These are phyloP conservation scores for Sarcomyxa edulis DNA, from an alignment of 768 basidiomycete genomes.

Conservation along the genomic window DNA sequence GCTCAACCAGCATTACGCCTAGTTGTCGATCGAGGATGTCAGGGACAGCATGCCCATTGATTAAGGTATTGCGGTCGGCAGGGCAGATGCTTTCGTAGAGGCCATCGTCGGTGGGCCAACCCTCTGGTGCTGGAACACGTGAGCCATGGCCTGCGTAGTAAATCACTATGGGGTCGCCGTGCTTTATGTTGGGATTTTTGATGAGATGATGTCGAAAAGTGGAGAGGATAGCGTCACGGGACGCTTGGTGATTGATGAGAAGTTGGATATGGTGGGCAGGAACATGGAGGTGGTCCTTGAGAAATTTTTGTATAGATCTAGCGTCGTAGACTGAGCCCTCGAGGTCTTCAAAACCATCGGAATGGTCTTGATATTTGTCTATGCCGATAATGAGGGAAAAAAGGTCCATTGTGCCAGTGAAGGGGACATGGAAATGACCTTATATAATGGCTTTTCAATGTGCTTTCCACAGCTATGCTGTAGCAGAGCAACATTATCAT, in stretches of 20 bases:
- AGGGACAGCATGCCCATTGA: neutral
- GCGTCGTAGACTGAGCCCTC: constrained; percentile 5
- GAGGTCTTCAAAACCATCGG: neutral
- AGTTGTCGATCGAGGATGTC: constrained; percentile 1
- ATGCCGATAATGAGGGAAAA: too few species aligned
- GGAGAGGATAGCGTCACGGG: constrained; percentile 4
- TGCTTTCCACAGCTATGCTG: too few species aligned
- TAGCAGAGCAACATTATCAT: too few species aligned
- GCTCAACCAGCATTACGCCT: neutral
- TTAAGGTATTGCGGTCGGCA: neutral
- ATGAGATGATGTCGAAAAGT: constrained; percentile 2
- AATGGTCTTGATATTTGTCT: too few species aligned
- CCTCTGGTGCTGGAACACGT: neutral
- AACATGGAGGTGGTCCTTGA: neutral
- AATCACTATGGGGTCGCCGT: constrained; percentile 1
- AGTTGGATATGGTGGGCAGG: constrained; percentile 4
- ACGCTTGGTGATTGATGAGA: constrained; percentile 1
- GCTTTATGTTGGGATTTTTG: neutral
- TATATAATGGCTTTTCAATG: too few species aligned
- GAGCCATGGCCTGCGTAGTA: constrained; percentile 3
- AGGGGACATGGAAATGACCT: too few species aligned
- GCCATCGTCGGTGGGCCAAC: neutral
- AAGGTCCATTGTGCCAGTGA: too few species aligned
- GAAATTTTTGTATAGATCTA: neutral
- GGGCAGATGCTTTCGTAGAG: neutral